Evolutionary conservation across 1,139 yeast species (phyloP), one percentile per base, ranked within the genome.

Genomic region (Diutina mesorugosa): DNA sequence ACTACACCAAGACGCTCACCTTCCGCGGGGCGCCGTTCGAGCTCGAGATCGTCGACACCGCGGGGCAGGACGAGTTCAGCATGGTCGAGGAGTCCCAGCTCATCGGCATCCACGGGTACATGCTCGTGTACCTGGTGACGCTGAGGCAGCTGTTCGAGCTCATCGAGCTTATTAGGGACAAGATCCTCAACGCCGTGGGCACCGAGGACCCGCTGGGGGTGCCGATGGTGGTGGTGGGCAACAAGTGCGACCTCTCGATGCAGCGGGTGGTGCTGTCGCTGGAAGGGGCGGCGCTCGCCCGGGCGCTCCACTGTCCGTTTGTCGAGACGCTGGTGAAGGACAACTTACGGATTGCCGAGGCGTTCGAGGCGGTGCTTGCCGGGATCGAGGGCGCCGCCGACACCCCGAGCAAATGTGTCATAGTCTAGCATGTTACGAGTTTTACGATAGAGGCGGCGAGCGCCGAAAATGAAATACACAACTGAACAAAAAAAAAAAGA

Each of bases 31-130:
- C 84, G 64, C 89, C 86, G 58, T 90, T 87, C 66, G 87, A 87
- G 58, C 82, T 93, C 35, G 97, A 90, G 67, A 87, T 90, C 59
- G 75, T 90, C 61, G 97, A 90, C 67, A 90, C 97, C 0, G 96
- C 97, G 0, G 97, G 97, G n/a, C 93, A 85, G 72, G 96, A 90
- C 69, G 96, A 90, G 72, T 88, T 85, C 67, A 83, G 90, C 59
- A 84, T 89, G 64, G 82, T 90, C 74, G 87, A 84, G 66, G 93
- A 88, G 69, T 87, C 88, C 65, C 87, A 89, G 61, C 72, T 89
- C 57, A 87, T 88, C 57, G 95, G 95, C 16, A 83, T 87, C 56
- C 95, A 89, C 66, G 97, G 97, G 1, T 88, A 87, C 67, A 75
- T 90, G 59, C 73, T 90, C 54, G 89, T 90, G 47, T 90, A 88